A percentile compares a stretch with the other conserved stretches of the same genome.
phyloP scores from a whole-genome alignment of 2,329 filamentous ascomycete species.

The Coniochaeta hoffmannii region DNA sequence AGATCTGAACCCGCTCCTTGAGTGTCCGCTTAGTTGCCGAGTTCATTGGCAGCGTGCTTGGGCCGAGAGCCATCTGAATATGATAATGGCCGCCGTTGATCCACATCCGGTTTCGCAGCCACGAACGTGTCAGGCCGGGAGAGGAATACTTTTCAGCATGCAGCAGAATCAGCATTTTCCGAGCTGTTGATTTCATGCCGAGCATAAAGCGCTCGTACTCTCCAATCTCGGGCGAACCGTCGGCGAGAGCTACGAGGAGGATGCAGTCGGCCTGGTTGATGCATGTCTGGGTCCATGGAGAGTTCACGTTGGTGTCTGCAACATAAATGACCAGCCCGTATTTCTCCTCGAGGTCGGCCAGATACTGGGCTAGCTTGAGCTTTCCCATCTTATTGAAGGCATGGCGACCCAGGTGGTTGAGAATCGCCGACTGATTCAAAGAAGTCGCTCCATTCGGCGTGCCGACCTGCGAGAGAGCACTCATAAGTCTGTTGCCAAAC shows the following conservation, averaged over 20 bases:
- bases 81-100: constrained; percentile 98
- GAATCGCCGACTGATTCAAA: constrained; percentile 84
- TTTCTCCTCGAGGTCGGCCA: constrained; percentile 94
- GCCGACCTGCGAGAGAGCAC: constrained; percentile 82
- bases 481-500: constrained; percentile 83
- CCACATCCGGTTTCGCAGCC: constrained; percentile 91
- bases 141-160: constrained; percentile 84
- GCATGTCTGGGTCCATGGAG: constrained; percentile 97
- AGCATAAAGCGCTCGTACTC: constrained; percentile 96
- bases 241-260: constrained; percentile 81
- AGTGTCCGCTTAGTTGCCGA: constrained; percentile 70
- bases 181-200: constrained; percentile 93
- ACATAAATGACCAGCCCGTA: constrained; percentile 94
- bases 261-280: constrained; percentile 97
- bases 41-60: constrained; percentile 68
- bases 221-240: constrained; percentile 82
- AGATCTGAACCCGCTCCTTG: constrained; percentile 86
- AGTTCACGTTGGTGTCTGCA: constrained; percentile 91
- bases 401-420: constrained; percentile 91
- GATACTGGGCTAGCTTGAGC: constrained; percentile 87
- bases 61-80: constrained; percentile 86
- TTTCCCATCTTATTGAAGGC: constrained; percentile 98
- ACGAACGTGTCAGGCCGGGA: constrained; percentile 77
- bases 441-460: constrained; percentile 84
- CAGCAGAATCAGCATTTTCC: constrained; percentile 84